A percentile compares a stretch with the other conserved stretches of the same genome.
Conservation (phyloP, 202 grass and related monocot species). For the Schoenoplectus tabernaemontani region DNA sequence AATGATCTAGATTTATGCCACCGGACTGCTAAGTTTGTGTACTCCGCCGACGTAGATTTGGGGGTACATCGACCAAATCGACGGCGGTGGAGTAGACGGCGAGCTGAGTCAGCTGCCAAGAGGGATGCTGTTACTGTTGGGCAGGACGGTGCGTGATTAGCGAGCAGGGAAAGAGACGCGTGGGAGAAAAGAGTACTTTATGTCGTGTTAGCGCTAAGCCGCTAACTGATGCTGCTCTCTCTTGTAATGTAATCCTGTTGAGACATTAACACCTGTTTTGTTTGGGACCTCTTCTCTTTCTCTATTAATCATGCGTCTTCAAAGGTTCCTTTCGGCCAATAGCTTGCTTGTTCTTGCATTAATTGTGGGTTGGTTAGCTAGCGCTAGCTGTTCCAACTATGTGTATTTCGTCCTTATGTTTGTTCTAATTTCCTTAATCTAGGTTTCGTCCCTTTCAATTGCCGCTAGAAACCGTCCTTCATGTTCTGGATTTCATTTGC, state of each 20-base stretch:
- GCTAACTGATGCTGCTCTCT: neutral
- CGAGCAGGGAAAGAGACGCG: neutral
- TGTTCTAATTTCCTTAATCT: neutral
- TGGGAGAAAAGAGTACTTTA: neutral
- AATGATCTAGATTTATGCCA: too few relatives aligned
- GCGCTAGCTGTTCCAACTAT: neutral
- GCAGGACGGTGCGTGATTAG: conserved; percentile 1
- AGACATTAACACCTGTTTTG: conserved; percentile 2
- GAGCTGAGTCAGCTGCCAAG: too few relatives aligned
- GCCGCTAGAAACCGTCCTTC: neutral
- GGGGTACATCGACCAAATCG: too few relatives aligned
- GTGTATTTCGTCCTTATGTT: neutral
- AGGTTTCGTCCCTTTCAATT: neutral
- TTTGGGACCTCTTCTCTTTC: neutral
- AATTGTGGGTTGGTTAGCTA: neutral
- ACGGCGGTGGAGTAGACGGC: too few relatives aligned
- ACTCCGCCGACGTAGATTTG: too few relatives aligned
- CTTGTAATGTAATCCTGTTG: neutral
- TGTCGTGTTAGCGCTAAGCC: neutral
- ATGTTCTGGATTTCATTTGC: neutral
- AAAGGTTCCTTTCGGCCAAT: neutral
- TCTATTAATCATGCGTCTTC: neutral
- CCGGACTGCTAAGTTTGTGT: too few relatives aligned
- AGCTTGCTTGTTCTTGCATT: neutral
- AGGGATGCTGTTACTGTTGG: too few relatives aligned